phyloP scores from a whole-genome alignment of 2,329 filamentous ascomycete species.

The Shiraia sp. region DNA sequence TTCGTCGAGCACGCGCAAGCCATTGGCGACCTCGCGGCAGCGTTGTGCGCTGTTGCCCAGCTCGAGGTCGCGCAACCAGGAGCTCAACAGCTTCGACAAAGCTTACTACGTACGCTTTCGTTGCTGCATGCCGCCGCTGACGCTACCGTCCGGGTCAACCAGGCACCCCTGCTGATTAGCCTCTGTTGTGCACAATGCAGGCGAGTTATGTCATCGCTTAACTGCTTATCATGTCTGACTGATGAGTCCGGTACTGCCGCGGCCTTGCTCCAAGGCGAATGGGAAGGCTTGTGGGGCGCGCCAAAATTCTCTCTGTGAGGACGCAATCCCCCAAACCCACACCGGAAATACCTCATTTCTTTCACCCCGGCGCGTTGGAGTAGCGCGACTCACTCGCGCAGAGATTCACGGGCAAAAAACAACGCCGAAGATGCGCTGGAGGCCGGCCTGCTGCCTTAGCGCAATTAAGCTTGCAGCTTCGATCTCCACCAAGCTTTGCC shows the following conservation, averaged over 20 bases:
- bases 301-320: not conserved
- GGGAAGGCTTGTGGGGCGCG: constrained; percentile 3
- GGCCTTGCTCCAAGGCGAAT: constrained; percentile 4
- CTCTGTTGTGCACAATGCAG: constrained; percentile 10
- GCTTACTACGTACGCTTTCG: not conserved
- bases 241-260: constrained; percentile 13
- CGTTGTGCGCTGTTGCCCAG: too few species aligned
- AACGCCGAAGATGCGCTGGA: constrained; percentile 13
- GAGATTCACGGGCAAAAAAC: constrained; percentile 8
- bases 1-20: too few species aligned
- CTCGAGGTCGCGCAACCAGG: not conserved
- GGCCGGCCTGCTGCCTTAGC: constrained; percentile 2
- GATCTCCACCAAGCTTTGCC: constrained; percentile 25
- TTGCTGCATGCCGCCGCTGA: constrained; percentile 20
- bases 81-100: constrained; percentile 1
- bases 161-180: constrained; percentile 13
- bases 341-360: constrained; percentile 23
- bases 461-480: constrained; percentile 3
- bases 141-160: constrained; percentile 22
- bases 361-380: not conserved
- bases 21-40: too few species aligned
- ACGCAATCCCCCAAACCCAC: not conserved
- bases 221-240: constrained; percentile 21
- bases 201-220: constrained; percentile 20
- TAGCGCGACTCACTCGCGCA: constrained; percentile 6